Conservation (phyloP, 208 protist species). For the Trypanosoma grayi region DNA sequence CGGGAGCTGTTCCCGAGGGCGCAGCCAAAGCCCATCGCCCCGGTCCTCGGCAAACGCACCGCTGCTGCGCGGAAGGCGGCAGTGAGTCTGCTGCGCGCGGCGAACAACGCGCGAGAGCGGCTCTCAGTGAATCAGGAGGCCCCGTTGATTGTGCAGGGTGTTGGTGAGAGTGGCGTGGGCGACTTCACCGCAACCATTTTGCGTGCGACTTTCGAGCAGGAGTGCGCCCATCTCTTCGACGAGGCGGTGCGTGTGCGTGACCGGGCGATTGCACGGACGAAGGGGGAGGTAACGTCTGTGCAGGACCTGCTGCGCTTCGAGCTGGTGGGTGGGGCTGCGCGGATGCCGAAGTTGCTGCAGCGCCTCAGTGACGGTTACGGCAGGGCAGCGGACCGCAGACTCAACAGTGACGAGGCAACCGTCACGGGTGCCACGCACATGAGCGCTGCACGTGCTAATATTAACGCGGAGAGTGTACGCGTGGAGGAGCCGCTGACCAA, state of each 20-base stretch:
- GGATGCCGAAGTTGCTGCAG: conserved; percentile 72
- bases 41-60: conserved; percentile 11
- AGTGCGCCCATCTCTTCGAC: conserved; percentile 61
- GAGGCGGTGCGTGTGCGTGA: conserved; percentile 42
- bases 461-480: conserved; percentile 14
- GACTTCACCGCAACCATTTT: conserved; percentile 54
- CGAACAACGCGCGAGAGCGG: conserved; percentile 78
- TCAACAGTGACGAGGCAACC: conserved; percentile 86
- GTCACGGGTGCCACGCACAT: conserved; percentile 68
- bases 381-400: conserved; percentile 53
- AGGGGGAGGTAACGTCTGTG: conserved; percentile 1
- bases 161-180: conserved; percentile 16
- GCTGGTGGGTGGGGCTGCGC: conserved; percentile 76
- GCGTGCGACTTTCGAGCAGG: conserved; percentile 63
- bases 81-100: conserved; percentile 76
- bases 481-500: conserved; percentile 52
- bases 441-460: conserved; percentile 25
- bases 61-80: conserved; percentile 36
- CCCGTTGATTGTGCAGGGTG: conserved; percentile 74
- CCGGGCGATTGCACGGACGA: conserved; percentile 28
- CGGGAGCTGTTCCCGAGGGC: conserved; percentile 38
- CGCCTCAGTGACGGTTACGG: conserved; percentile 41
- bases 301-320: conserved; percentile 53
- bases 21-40: conserved; percentile 17
- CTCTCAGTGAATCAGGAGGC: conserved; percentile 88